Base-by-base conservation (phyloP, 768 basidiomycete species). In the Amanita inopinata region DNA sequence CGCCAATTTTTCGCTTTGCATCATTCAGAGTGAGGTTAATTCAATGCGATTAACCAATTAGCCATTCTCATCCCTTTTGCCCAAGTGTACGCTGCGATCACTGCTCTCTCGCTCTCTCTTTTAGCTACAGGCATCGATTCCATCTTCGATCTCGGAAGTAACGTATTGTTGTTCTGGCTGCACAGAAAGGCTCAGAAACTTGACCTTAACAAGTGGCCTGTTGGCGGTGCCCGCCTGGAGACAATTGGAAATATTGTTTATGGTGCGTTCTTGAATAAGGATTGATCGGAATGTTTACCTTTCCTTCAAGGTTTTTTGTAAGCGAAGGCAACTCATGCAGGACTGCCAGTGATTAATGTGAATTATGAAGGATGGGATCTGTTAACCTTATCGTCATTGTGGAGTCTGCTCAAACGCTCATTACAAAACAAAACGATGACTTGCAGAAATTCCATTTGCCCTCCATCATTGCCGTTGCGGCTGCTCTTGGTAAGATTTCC, bases 311-410 rank as follows among this genome's bases (percentile, higher is more conserved):
- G 78, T 43, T 68, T 67, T 44, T 49, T 74, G 76, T 76, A 49
- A 33, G 54, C 49, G 48, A 25, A 5, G 40, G 17, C 51, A 20
- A 46, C 41, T 19, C 28, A 40, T 38, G n/a, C 31, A 22, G 33
- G 33, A 35, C 35, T 61, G 60, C 60, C 17, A 59, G 55, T 36
- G 46, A 61, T 59, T 62, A 38, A 48, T 58, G 52, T 1, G 5
- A 33, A n/a, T 10, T n/a, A n/a, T n/a, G 37, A 47, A 89, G 90
- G 36, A 97, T 96, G 92, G 77, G 76, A 43, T 77, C 86, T 3
- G 92, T 94, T 51, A 97, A 94, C 62, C 62, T 97, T 23, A 80
- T 96, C 40, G 76, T 97, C 49, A 76, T 92, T 38, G 91, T 96
- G 33, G 88, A 94, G 61, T 87, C 91, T 7, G 66, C 80, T 24